Conservation (phyloP, 75 land plant genomes). For the Cunninghamia lanceolata region DNA sequence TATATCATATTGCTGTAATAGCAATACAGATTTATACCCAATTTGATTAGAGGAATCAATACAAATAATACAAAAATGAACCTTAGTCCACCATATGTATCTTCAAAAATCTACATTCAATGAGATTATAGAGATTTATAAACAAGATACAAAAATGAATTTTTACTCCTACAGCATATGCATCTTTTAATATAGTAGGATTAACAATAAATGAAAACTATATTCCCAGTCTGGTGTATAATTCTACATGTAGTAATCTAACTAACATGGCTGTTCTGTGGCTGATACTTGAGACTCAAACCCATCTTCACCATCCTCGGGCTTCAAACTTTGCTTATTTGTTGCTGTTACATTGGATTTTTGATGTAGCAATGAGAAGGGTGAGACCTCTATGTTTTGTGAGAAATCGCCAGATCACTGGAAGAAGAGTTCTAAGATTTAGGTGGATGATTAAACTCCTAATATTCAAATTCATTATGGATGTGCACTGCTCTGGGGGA, state of each 20-base stretch:
- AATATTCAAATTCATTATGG: background rate
- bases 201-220: background rate
- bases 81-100: background rate
- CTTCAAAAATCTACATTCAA: background rate
- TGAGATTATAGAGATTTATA: background rate
- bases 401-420: conserved; percentile 7
- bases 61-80: background rate
- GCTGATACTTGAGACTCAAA: background rate
- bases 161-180: background rate
- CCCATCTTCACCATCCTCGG: background rate
- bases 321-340: background rate
- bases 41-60: background rate
- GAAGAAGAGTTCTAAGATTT: background rate
- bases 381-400: background rate
- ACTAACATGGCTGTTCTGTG: background rate
- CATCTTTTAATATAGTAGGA: background rate
- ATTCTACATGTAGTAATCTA: background rate
- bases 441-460: background rate
- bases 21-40: background rate
- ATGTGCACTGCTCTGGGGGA: background rate
- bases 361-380: background rate
- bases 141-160: background rate
- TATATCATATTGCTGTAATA: background rate
- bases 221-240: background rate
- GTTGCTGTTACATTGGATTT: background rate